These are phyloP conservation scores for Rubia occidens DNA, from an alignment of 305 asterid species.

Conservation along the genomic window DNA sequence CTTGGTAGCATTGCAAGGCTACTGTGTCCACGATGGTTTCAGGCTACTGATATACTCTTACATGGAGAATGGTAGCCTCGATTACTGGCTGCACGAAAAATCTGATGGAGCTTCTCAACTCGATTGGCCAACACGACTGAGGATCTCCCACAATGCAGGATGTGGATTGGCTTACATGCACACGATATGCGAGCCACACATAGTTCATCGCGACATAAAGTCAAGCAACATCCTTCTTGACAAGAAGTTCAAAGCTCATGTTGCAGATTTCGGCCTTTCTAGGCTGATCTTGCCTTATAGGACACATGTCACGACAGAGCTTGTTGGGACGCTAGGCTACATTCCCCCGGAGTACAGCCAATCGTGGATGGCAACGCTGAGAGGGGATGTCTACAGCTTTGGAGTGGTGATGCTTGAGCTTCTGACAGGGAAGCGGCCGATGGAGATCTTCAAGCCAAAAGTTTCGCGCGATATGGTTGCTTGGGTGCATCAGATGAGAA, in stretches of 20 bases:
- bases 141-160: constrained; percentile 67
- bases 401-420: constrained; percentile 93
- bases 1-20: constrained; percentile 80
- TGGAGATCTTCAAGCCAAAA: constrained; percentile 74
- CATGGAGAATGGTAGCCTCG: constrained; percentile 96
- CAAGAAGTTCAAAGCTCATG: constrained; percentile 71
- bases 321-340: constrained; percentile 94
- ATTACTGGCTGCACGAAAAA: constrained; percentile 91
- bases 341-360: constrained; percentile 98
- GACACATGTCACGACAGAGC: constrained; percentile 89
- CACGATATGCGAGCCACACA: constrained; percentile 82
- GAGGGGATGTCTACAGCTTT: constrained; percentile 92
- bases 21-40: constrained; percentile 79
- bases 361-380: constrained; percentile 85
- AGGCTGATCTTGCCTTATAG: constrained; percentile 79
- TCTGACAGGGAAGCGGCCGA: constrained; percentile 80
- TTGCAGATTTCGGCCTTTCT: constrained; percentile 91
- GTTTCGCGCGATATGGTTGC: constrained; percentile 63
- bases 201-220: constrained; percentile 87
- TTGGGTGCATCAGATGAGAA: constrained; percentile 77
- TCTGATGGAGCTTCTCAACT: constrained; percentile 75
- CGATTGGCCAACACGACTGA: constrained; percentile 73
- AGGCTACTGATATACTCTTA: constrained; percentile 74
- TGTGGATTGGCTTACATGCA: constrained; percentile 94
- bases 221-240: constrained; percentile 94